Evolutionary conservation across 441 rosid species (phyloP).

Genomic region (Erodium texanum): DNA sequence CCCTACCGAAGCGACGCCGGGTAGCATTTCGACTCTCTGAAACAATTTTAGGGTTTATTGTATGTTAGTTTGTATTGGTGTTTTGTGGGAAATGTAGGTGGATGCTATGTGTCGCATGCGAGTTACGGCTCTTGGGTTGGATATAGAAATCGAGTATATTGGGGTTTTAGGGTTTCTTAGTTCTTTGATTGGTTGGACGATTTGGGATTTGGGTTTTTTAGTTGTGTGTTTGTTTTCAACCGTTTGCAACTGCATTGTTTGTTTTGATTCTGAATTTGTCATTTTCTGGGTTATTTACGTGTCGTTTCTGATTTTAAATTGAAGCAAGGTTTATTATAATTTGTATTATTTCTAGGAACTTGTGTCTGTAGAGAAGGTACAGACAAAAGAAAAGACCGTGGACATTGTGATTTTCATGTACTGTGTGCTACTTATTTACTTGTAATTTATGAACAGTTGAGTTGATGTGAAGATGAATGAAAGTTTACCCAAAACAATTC

Average conservation of each 20-base stretch:
- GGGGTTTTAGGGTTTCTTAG: not conserved
- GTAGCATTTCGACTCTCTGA: slow-evolving; percentile 15
- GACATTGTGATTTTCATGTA: not conserved
- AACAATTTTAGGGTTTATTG: not conserved
- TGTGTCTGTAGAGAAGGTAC: not conserved
- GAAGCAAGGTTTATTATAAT: not conserved
- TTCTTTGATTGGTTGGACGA: not conserved
- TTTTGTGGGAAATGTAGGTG: not conserved
- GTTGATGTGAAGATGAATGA: no score
- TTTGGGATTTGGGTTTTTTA: not conserved
- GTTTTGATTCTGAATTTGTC: not conserved
- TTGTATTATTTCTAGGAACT: not conserved
- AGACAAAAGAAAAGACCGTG: not conserved
- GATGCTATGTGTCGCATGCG: not conserved
- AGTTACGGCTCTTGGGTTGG: no score
- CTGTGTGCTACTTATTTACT: not conserved
- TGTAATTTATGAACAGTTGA: no score
- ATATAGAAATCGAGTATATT: not conserved
- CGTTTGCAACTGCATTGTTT: not conserved
- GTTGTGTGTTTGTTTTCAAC: not conserved
- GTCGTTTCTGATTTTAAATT: not conserved
- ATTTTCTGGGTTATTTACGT: not conserved
- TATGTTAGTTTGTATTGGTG: not conserved
- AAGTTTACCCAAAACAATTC: no score
- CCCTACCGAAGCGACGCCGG: slow-evolving; percentile 11